phyloP scores from a whole-genome alignment of 2,329 filamentous ascomycete genomes.

The Metarhizium humberi region DNA sequence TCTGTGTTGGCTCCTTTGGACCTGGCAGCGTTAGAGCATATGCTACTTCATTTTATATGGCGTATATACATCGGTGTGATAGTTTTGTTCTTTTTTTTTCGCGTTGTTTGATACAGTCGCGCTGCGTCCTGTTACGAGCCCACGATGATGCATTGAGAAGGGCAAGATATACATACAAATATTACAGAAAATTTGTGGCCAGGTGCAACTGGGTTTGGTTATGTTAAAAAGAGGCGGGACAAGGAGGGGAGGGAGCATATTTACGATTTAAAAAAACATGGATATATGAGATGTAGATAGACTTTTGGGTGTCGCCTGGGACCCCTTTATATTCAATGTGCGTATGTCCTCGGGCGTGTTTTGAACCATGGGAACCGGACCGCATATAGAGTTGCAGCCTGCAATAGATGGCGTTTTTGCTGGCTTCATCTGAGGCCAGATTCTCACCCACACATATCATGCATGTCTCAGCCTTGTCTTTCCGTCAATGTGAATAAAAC shows the following conservation, averaged over 20 bases:
- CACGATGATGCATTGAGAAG: not conserved
- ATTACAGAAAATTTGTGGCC: not conserved
- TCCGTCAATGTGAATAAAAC: not conserved
- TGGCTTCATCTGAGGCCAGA: not conserved
- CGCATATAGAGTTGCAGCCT: not conserved
- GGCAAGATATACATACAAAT: not conserved
- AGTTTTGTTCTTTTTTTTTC: not conserved
- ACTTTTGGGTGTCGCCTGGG: not conserved
- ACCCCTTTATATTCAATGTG: not conserved
- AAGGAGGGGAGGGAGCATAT: not conserved
- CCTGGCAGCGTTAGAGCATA: not conserved
- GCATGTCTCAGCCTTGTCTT: not conserved
- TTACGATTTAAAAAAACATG: not conserved
- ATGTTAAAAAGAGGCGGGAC: not conserved
- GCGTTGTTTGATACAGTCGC: not conserved
- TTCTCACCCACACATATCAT: not conserved
- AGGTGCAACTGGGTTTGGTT: not conserved
- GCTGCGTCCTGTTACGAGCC: not conserved
- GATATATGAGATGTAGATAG: constrained; percentile 1
- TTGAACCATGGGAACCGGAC: not conserved
- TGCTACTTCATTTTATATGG: not conserved
- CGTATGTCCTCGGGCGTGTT: not conserved
- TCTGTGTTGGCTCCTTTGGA: not conserved
- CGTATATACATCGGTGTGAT: not conserved
- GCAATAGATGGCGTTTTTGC: not conserved